Evolutionary conservation across 345 rosid species (phyloP).

Genomic region (Lepidium aucheri): DNA sequence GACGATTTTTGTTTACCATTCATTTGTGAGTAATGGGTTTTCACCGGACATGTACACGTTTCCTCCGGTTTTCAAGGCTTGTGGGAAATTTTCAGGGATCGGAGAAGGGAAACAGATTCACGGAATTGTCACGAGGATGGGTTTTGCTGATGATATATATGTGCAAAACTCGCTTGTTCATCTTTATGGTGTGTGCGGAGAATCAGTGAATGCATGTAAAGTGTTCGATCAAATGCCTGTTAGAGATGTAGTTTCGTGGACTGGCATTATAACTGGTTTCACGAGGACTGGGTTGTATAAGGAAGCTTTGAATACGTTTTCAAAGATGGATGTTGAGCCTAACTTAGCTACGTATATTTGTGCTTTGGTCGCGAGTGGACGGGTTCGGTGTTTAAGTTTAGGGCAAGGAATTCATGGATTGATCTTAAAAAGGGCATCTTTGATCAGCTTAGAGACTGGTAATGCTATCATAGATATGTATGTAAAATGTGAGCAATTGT

Average conservation of each 20-base stretch:
- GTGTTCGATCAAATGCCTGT: slow-evolving; percentile 42
- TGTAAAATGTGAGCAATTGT: slow-evolving; percentile 34
- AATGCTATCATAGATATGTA: slow-evolving; percentile 49
- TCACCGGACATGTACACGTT: slow-evolving; percentile 35
- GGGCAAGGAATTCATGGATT: slow-evolving; percentile 36
- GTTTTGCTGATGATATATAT: slow-evolving; percentile 24
- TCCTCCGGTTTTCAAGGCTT: slow-evolving; percentile 39
- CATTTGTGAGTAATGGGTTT: slow-evolving; percentile 29
- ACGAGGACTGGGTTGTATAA: slow-evolving; percentile 31
- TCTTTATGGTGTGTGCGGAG: slow-evolving; percentile 22
- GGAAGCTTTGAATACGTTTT: slow-evolving; percentile 31
- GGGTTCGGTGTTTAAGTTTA: slow-evolving; percentile 25
- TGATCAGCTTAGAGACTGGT: slow-evolving; percentile 23
- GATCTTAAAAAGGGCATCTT: slow-evolving; percentile 20
- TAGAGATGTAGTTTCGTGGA: slow-evolving; percentile 47
- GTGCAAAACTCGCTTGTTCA: slow-evolving; percentile 37
- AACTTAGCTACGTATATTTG: slow-evolving; percentile 32
- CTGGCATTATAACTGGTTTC: slow-evolving; percentile 31
- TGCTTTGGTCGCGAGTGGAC: slow-evolving; percentile 34
- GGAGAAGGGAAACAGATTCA: slow-evolving; percentile 31
- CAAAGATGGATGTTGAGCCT: slow-evolving; percentile 32
- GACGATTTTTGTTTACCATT: slow-evolving; percentile 17
- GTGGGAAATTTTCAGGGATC: slow-evolving; percentile 32
- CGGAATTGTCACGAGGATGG: slow-evolving; percentile 25
- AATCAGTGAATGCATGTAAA: slow-evolving; percentile 19